Evolutionary conservation across 2,329 filamentous ascomycete species (phyloP).

Genomic region (Ophiostoma triangulosporum): DNA sequence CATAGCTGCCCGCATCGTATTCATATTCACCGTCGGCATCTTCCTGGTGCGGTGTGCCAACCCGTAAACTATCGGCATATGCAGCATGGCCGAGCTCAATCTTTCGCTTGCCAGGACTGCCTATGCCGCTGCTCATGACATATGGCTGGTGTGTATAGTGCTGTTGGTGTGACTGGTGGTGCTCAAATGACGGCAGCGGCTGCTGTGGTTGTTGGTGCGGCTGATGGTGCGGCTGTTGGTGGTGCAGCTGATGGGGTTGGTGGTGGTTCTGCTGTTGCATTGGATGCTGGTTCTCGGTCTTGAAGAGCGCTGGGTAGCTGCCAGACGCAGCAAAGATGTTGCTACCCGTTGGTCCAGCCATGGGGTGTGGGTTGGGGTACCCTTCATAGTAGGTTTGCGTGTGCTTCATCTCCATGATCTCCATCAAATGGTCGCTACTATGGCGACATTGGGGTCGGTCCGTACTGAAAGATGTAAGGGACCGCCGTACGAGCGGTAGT

Average conservation of each 20-base stretch:
- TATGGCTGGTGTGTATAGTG: background rate
- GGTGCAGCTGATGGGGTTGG: background rate
- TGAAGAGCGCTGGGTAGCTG: background rate
- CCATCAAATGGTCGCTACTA: background rate
- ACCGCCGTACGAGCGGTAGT: background rate
- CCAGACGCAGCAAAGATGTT: constrained; percentile 6
- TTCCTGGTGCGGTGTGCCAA: constrained; percentile 2
- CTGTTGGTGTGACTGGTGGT: background rate
- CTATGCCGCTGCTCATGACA: background rate
- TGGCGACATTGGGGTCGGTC: constrained; percentile 7
- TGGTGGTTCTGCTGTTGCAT: background rate
- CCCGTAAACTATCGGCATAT: constrained; percentile 1
- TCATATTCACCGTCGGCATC: constrained; percentile 12
- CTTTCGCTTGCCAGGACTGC: constrained; percentile 7
- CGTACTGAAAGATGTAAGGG: background rate
- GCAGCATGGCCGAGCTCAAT: background rate
- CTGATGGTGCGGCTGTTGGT: background rate
- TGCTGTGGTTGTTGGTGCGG: constrained; percentile 1
- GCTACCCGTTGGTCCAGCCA: background rate
- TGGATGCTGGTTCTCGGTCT: background rate
- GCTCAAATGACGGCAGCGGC: background rate
- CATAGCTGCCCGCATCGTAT: constrained; percentile 7
- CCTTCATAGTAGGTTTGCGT: constrained; percentile 9
- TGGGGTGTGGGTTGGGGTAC: constrained; percentile 3
- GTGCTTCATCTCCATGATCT: constrained; percentile 12